Conservation (phyloP, 345 rosid genomes). For the Eucalyptus melliodora region DNA sequence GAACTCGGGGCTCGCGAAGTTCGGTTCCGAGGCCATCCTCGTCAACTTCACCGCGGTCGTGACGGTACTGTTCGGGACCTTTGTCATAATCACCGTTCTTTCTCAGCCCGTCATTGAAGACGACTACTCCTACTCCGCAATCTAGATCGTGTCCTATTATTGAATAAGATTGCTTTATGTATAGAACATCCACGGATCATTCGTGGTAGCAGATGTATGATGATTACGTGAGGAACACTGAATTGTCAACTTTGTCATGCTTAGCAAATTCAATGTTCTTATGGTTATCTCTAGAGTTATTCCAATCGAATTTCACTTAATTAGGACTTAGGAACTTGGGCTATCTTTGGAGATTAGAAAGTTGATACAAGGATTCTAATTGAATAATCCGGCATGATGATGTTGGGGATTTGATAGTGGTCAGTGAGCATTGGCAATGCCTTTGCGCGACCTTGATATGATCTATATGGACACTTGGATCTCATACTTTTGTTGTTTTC, state of each 20-base stretch:
- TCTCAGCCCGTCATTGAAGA: constrained; percentile 28
- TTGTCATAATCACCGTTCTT: constrained; percentile 45
- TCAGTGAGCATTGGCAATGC: neutral
- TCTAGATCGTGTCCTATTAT: neutral
- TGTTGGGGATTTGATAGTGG: neutral
- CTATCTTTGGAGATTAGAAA: neutral
- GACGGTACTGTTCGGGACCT: constrained; percentile 55
- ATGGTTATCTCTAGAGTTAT: neutral
- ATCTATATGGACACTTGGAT: neutral
- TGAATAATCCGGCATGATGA: neutral
- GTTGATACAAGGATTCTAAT: neutral
- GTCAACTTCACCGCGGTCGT: constrained; percentile 80
- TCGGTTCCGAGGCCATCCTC: constrained; percentile 73
- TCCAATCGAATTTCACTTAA: neutral
- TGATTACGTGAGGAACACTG: neutral
- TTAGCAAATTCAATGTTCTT: neutral
- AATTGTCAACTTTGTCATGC: neutral
- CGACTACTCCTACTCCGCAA: constrained; percentile 36
- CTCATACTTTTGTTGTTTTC: neutral
- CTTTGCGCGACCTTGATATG: neutral
- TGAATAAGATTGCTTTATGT: neutral
- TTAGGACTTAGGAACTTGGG: neutral
- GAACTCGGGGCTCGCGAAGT: constrained; percentile 58
- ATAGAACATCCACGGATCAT: neutral
- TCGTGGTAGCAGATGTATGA: neutral